Evolutionary conservation across 2,329 filamentous ascomycete species (phyloP).

Genomic region (Pseudocercospora fijiensis): DNA sequence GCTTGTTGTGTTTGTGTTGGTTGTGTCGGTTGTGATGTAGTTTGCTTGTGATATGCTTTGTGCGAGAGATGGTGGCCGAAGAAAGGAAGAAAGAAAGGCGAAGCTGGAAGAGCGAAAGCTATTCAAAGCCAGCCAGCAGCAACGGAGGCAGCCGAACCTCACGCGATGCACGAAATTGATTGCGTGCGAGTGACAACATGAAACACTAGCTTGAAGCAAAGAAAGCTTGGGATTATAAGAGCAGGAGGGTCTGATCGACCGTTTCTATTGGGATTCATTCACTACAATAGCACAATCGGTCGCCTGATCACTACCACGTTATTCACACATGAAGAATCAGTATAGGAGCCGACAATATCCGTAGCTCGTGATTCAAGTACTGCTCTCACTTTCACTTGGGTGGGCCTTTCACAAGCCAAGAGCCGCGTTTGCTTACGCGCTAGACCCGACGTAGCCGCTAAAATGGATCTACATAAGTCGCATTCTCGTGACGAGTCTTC

Average conservation of each 20-base stretch:
- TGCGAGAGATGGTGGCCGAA: not conserved
- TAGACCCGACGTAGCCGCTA: not conserved
- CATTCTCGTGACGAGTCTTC: not conserved
- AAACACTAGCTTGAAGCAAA: not conserved
- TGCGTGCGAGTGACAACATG: not conserved
- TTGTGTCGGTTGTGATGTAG: not conserved
- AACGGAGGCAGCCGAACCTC: not conserved
- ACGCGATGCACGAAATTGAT: not conserved
- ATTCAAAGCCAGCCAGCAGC: not conserved
- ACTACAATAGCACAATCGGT: not conserved
- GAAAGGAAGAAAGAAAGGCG: not conserved
- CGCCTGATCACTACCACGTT: not conserved
- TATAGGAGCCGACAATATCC: not conserved
- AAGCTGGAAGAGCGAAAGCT: not conserved
- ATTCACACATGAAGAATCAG: not conserved
- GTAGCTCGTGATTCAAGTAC: not conserved
- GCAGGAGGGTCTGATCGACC: not conserved
- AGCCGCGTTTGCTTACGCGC: not conserved
- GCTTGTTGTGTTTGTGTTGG: not conserved
- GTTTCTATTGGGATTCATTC: not conserved
- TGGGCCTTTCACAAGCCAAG: not conserved
- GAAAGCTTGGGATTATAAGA: not conserved
- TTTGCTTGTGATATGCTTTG: not conserved
- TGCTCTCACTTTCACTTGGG: not conserved
- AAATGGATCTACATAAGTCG: not conserved